These are phyloP conservation scores for Aulographum hederae DNA, from an alignment of 2,329 filamentous ascomycete species.

Conservation along the genomic window DNA sequence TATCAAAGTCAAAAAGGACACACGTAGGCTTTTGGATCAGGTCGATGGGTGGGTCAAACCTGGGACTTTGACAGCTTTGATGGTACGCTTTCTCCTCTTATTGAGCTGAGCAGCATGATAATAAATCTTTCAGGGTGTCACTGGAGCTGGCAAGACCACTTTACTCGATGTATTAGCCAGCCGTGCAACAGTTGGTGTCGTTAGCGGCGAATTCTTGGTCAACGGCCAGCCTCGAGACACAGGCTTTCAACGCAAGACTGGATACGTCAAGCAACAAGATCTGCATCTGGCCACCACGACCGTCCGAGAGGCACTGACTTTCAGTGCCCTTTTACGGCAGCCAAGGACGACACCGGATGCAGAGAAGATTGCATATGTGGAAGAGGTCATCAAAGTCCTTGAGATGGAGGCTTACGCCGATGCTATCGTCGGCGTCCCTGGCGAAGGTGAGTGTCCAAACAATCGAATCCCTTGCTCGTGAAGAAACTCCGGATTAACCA, in stretches of 20 bases:
- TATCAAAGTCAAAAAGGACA: conserved; percentile 63
- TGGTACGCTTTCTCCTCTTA: no score
- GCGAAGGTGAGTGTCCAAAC: no score
- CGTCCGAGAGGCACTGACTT: conserved; percentile 73
- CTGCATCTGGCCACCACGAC: conserved; percentile 70
- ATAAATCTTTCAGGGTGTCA: no score
- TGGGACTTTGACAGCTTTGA: conserved; percentile 72
- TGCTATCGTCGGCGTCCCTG: conserved; percentile 76
- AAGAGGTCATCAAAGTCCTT: conserved; percentile 76
- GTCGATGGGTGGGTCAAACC: conserved; percentile 92
- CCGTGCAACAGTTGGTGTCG: conserved; percentile 74
- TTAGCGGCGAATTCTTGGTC: conserved; percentile 73
- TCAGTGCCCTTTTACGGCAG: conserved; percentile 72
- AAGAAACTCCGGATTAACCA: no score
- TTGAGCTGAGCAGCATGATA: no score
- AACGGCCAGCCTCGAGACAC: conserved; percentile 56
- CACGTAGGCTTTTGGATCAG: conserved; percentile 60
- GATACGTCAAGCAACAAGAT: conserved; percentile 87
- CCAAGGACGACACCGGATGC: conserved; percentile 50
- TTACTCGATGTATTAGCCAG: conserved; percentile 73
- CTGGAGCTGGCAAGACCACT: conserved; percentile 83
- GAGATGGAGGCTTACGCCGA: conserved; percentile 85
- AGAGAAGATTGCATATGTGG: conserved; percentile 76
- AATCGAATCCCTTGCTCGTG: no score
- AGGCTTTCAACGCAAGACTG: conserved; percentile 81